Conservation (phyloP, 1,284 basidiomycete species). For the Anthracocystis walkeri region DNA sequence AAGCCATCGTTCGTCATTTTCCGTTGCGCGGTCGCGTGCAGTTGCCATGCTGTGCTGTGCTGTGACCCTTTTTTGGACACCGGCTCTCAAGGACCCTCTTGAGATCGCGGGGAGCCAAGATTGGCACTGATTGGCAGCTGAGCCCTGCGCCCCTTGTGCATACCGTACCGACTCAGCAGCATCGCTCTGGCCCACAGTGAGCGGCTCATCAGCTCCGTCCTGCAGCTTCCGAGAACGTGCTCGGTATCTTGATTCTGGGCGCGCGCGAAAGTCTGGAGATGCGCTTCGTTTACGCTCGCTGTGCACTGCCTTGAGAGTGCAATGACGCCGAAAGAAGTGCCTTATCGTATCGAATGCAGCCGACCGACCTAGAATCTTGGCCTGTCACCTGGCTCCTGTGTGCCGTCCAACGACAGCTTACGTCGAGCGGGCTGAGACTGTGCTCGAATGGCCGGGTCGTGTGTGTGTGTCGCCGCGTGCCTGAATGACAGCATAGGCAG, state of each 20-base stretch:
- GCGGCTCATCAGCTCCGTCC: neutral
- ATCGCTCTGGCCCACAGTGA: neutral
- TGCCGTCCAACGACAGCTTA: neutral
- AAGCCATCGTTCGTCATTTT: slow-evolving; percentile 36
- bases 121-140: slow-evolving; percentile 15
- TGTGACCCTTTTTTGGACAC: slow-evolving; percentile 7
- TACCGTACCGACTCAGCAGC: neutral
- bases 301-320: slow-evolving; percentile 8
- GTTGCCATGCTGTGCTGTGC: slow-evolving; percentile 2
- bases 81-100: slow-evolving; percentile 6
- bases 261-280: neutral
- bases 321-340: neutral
- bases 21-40: neutral
- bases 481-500: neutral
- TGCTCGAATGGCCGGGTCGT: neutral
- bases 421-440: neutral
- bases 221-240: slow-evolving; percentile 7
- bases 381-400: neutral
- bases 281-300: slow-evolving; percentile 4
- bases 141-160: neutral
- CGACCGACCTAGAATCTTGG: slow-evolving; percentile 10
- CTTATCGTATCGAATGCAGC: slow-evolving; percentile 6
- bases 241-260: neutral
- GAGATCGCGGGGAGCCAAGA: slow-evolving; percentile 6
- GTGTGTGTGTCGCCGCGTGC: slow-evolving; percentile 4